Evolutionary conservation across 2,329 filamentous ascomycete species (phyloP).

Genomic region (Nigrospora sphaerica): DNA sequence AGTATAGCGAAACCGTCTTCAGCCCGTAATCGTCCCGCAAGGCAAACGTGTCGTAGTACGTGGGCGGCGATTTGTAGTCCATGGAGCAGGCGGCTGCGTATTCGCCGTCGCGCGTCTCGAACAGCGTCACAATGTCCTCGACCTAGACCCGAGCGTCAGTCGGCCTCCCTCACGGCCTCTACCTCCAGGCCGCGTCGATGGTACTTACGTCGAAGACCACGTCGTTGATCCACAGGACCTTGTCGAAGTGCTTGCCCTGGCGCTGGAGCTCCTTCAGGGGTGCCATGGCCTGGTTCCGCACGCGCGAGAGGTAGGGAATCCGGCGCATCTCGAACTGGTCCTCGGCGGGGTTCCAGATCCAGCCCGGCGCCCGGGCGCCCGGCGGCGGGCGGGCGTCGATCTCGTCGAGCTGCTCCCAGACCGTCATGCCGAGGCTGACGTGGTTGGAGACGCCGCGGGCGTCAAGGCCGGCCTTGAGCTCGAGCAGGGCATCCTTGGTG

Average conservation of each 20-base stretch:
- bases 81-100: slow-evolving; percentile 56
- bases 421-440: slow-evolving; percentile 49
- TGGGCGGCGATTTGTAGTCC: slow-evolving; percentile 46
- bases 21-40: slow-evolving; percentile 47
- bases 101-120: slow-evolving; percentile 44
- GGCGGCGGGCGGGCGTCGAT: slow-evolving; percentile 32
- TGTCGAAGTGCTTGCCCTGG: slow-evolving; percentile 45
- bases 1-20: slow-evolving; percentile 43
- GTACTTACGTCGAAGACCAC: slow-evolving; percentile 46
- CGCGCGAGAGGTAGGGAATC: slow-evolving; percentile 59
- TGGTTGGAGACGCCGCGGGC: slow-evolving; percentile 41
- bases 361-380: slow-evolving; percentile 40
- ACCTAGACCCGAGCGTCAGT: slow-evolving; percentile 8
- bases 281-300: slow-evolving; percentile 57
- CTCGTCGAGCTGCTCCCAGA: slow-evolving; percentile 48
- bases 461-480: slow-evolving; percentile 47
- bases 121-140: slow-evolving; percentile 43
- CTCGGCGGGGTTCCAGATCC: slow-evolving; percentile 48
- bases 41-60: slow-evolving; percentile 57
- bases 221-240: slow-evolving; percentile 54
- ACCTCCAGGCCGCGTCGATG: background rate
- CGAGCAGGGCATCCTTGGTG: slow-evolving; percentile 53
- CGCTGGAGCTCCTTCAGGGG: slow-evolving; percentile 45
- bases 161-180: background rate
- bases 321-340: slow-evolving; percentile 50